Percentiles rank a stretch among this genome's conserved stretches.
These are phyloP conservation scores for Pinus albicaulis DNA, from an alignment of 75 land plant species.

Conservation along the genomic window DNA sequence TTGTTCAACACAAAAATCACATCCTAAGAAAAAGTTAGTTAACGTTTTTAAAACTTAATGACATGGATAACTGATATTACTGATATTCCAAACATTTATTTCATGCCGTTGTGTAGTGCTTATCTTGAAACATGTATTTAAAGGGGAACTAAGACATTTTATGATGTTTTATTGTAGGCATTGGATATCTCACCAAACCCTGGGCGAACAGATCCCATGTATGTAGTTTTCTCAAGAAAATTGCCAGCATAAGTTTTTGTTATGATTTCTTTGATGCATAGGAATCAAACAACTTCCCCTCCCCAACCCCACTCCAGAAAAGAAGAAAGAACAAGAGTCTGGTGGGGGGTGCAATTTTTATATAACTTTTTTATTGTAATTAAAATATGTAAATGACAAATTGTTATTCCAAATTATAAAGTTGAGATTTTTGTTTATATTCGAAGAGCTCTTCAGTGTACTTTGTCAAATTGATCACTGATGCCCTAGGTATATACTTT, in stretches of 20 bases:
- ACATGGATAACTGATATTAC: not conserved
- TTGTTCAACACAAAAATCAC: not conserved
- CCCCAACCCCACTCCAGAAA: too few relatives aligned
- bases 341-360: too few relatives aligned
- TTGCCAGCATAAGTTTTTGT: slow-evolving; percentile 15
- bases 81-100: not conserved
- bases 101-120: not conserved
- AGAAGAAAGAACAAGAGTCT: too few relatives aligned
- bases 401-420: too few relatives aligned
- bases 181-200: slow-evolving; percentile 97
- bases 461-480: too few relatives aligned
- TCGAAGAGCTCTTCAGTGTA: too few relatives aligned
- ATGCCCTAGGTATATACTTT: too few relatives aligned
- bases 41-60: not conserved
- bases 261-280: too few relatives aligned
- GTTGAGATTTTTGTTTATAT: too few relatives aligned
- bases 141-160: not conserved
- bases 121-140: not conserved
- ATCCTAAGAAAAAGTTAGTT: not conserved
- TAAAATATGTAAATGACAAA: too few relatives aligned
- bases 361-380: too few relatives aligned
- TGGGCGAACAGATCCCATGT: slow-evolving; percentile 96
- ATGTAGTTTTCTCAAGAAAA: slow-evolving; percentile 86
- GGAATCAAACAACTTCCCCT: too few relatives aligned
- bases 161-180: slow-evolving; percentile 51